Percentiles rank a stretch among this genome's conserved stretches.
phyloP scores from a whole-genome alignment of 1,284 basidiomycete species.

The Ceratobasidium sp. region DNA sequence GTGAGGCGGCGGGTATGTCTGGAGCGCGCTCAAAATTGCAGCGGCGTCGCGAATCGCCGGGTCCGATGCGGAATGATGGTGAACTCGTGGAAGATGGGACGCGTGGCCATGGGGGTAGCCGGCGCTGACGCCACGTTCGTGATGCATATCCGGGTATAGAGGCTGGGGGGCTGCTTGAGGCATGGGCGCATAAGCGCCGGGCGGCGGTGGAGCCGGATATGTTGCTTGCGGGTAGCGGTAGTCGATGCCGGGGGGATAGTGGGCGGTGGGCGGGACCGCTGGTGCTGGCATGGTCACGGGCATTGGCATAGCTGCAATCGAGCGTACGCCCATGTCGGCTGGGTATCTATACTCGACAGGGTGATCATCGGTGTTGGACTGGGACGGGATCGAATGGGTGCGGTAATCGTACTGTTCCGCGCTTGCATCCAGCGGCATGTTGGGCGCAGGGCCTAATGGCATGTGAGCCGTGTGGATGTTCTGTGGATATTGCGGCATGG shows the following conservation, averaged over 20 bases:
- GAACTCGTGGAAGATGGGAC: constrained; percentile 53
- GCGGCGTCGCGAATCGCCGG: constrained; percentile 75
- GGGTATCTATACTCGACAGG: constrained; percentile 37
- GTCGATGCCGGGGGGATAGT: constrained; percentile 31
- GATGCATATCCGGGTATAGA: constrained; percentile 38
- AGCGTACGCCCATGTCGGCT: constrained; percentile 25
- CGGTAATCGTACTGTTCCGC: constrained; percentile 43
- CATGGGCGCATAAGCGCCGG: constrained; percentile 42
- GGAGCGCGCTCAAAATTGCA: constrained; percentile 41
- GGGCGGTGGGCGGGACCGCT: constrained; percentile 26
- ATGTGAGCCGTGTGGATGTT: constrained; percentile 31
- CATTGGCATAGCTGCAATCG: constrained; percentile 30
- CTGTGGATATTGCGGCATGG: constrained; percentile 42
- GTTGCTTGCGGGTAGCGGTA: constrained; percentile 37
- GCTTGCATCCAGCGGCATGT: constrained; percentile 37
- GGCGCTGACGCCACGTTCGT: constrained; percentile 39
- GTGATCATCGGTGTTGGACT: constrained; percentile 25
- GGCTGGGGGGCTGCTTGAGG: constrained; percentile 19
- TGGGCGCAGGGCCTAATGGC: constrained; percentile 38
- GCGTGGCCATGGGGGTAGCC: constrained; percentile 33
- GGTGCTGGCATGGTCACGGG: constrained; percentile 29
- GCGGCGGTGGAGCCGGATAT: constrained; percentile 39
- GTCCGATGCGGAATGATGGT: constrained; percentile 82
- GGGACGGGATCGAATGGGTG: constrained; percentile 36
- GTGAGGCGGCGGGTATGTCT: constrained; percentile 36